phyloP scores from a whole-genome alignment of 768 basidiomycete genomes.

The Hygrocybe punicea region DNA sequence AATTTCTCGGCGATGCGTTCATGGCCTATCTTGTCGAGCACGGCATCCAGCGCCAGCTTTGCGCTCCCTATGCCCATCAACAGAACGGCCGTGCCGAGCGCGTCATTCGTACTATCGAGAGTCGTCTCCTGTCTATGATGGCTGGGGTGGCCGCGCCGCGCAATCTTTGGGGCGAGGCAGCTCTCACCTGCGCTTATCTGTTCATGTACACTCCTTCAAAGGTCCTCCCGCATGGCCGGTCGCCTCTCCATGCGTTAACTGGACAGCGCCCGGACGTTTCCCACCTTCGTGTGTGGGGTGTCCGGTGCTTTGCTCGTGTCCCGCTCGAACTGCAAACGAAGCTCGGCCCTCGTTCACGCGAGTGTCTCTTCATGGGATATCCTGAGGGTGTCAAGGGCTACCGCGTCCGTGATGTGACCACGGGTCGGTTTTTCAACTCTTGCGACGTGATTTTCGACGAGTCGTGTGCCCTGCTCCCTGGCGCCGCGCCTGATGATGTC shows the following conservation, averaged over 20 bases:
- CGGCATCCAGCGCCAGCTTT: conserved; percentile 23
- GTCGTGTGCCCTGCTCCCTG: neutral
- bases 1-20: conserved; percentile 1
- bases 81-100: conserved; percentile 34
- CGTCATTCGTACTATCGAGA: conserved; percentile 27
- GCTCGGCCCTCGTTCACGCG: conserved; percentile 15
- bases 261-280: conserved; percentile 26
- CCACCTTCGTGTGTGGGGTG: conserved; percentile 28
- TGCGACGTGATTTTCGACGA: conserved; percentile 31
- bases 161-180: conserved; percentile 24
- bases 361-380: conserved; percentile 26
- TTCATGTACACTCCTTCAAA: conserved; percentile 23
- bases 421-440: conserved; percentile 8
- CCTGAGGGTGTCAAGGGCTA: conserved; percentile 26
- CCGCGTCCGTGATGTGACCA: conserved; percentile 14
- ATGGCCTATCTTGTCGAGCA: conserved; percentile 1
- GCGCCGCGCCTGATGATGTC: neutral
- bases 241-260: conserved; percentile 19
- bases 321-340: conserved; percentile 27
- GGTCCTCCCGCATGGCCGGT: conserved; percentile 18
- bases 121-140: conserved; percentile 20
- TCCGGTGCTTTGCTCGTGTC: conserved; percentile 31
- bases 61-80: conserved; percentile 29
- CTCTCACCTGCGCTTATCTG: conserved; percentile 18
- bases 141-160: conserved; percentile 16